These are phyloP conservation scores for Xylaria longipes DNA, from an alignment of 495 filamentous ascomycete genomes.

Conservation along the genomic window DNA sequence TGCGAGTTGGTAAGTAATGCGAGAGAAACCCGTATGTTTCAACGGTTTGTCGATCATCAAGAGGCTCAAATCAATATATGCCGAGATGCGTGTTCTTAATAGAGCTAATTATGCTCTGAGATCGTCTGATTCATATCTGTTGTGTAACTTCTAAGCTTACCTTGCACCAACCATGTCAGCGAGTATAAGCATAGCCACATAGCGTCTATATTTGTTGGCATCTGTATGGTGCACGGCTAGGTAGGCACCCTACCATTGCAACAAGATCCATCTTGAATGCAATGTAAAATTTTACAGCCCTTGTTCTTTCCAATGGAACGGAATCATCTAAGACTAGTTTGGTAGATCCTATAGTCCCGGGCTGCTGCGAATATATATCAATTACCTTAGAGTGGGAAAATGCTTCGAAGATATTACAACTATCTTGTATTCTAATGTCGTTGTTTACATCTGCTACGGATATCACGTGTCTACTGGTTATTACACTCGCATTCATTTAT, in stretches of 20 bases:
- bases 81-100: background rate
- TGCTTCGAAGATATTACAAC: background rate
- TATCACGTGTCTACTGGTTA: background rate
- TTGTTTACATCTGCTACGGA: background rate
- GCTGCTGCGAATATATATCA: background rate
- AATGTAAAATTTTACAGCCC: background rate
- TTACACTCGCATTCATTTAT: background rate
- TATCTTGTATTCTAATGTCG: background rate
- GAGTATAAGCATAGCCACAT: conserved; percentile 1
- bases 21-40: background rate
- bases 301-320: background rate
- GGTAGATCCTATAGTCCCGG: background rate
- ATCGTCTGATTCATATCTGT: conserved; percentile 1
- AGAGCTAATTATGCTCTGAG: background rate
- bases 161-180: conserved; percentile 1
- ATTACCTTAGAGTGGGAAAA: background rate
- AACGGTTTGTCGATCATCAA: background rate
- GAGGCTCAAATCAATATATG: background rate
- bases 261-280: background rate
- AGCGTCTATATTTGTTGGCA: conserved; percentile 6
- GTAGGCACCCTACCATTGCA: background rate
- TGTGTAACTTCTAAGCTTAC: conserved; percentile 15
- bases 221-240: background rate
- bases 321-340: background rate
- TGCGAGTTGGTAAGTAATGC: background rate